Base-by-base conservation (phyloP, 2,329 filamentous ascomycete species). In the Sarocladium brachiariae region DNA sequence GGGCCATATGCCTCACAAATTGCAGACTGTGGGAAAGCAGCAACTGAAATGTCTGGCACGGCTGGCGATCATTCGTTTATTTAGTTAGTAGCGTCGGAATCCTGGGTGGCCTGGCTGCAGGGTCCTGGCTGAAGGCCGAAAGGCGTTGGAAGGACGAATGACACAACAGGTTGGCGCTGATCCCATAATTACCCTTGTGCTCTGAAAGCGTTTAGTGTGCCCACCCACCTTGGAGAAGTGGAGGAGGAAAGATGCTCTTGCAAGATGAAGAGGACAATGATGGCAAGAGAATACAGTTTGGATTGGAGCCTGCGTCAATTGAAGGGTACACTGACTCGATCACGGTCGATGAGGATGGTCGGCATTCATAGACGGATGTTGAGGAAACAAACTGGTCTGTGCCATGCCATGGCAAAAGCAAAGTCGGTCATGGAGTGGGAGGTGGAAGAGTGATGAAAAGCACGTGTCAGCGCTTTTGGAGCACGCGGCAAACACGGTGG, bases 121-220 rank as follows among this genome's bases (percentile, higher is more conserved):
- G 43, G 43, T 47, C 43, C 43, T 25, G 43, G 43, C 27, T 47
- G 25, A 47, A 47, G 43, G 18, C 43, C 43, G 43, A 47, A 21
- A 33, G 11, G 25, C 25, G 27, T n/a, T 33, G 43, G 25, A 27
- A 23, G 39, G 23, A 33, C 43, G 43, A 47, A 47, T 47, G 24
- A 33, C 25, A 47, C n/a, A 18, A 30, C n/a, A 21, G 21, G 24
- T 47, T 47, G 33, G 43, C 43, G 43, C 43, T 47, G 43, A 47
- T 47, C 13, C 25, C n/a, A 19, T 33, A 24, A 47, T 25, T n/a
- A n/a, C 43, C 43, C n/a, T 9, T 33, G 43, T 30, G 43, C 16
- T 33, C 24, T 47, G 9, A 30, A 45, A 4, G 39, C 13, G 43
- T 21, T 25, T 47, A 47, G 43, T 47, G 43, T 25, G 39, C 39